A percentile compares a stretch with the other conserved stretches of the same genome.
These are phyloP conservation scores for Barbatosphaeria neglecta DNA, from an alignment of 495 filamentous ascomycete species.

Conservation along the genomic window DNA sequence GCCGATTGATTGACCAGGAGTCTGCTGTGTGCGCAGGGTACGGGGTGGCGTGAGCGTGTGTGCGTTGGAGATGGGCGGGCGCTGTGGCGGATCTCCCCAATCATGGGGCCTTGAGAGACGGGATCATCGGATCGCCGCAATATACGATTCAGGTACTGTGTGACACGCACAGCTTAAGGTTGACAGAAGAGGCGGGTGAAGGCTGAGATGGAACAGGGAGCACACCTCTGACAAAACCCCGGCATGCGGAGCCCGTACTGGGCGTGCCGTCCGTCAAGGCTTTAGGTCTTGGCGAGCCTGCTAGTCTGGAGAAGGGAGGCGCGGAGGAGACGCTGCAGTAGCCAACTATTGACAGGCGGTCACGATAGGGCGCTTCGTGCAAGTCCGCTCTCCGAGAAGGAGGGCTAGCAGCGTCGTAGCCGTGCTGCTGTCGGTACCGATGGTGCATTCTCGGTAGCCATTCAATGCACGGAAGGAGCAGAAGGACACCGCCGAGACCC, in stretches of 20 bases:
- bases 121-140: constrained; percentile 6
- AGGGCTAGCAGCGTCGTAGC: neutral
- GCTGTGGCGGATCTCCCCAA: constrained; percentile 15
- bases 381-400: neutral
- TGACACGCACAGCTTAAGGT: neutral
- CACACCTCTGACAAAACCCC: constrained; percentile 1
- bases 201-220: neutral
- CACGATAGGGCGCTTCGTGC: no score
- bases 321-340: neutral
- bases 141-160: constrained; percentile 14
- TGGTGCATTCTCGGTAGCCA: no score
- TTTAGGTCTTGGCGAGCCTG: neutral
- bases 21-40: neutral
- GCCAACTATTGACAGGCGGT: no score
- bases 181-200: neutral
- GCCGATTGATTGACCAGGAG: neutral
- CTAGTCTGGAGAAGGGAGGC: neutral
- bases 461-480: no score
- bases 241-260: neutral
- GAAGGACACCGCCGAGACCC: no score
- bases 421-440: no score
- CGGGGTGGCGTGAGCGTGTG: neutral
- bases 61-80: neutral
- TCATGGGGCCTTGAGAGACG: constrained; percentile 6
- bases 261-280: neutral